Percentiles rank a stretch among this genome's conserved stretches.
Evolutionary conservation across 306 rosid species (phyloP).

Genomic region (Sphenostylis stenocarpa): DNA sequence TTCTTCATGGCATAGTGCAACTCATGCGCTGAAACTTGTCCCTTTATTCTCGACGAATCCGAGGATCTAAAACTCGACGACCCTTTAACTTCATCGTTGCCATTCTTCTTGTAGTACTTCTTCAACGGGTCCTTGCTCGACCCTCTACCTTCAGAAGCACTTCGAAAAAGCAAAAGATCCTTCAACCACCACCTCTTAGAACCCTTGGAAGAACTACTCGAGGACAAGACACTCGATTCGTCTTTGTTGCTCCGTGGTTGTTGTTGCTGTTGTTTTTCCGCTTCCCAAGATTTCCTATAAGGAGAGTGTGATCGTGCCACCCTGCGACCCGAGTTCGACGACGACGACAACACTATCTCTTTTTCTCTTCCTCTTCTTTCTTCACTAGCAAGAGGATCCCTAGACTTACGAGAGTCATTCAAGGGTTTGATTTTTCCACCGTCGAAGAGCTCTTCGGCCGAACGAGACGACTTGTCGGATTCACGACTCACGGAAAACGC

Average conservation of each 20-base stretch:
- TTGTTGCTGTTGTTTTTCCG: conserved; percentile 40
- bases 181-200: conserved; percentile 73
- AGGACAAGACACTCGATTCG: not conserved
- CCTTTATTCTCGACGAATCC: conserved; percentile 44
- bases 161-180: conserved; percentile 74
- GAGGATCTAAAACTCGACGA: conserved; percentile 54
- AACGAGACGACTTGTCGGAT: conserved; percentile 48
- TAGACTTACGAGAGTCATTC: not conserved
- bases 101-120: conserved; percentile 49
- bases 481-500: conserved; percentile 63
- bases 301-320: conserved; percentile 79
- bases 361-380: conserved; percentile 68
- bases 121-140: conserved; percentile 60
- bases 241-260: conserved; percentile 28
- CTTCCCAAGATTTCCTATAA: conserved; percentile 53
- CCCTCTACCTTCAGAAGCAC: conserved; percentile 90
- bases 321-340: conserved; percentile 58
- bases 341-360: conserved; percentile 41
- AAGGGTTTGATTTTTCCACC: conserved; percentile 71
- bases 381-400: not conserved
- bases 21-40: conserved; percentile 64
- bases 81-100: conserved; percentile 46
- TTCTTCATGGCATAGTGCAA: conserved; percentile 70
- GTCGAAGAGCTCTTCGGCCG: conserved; percentile 88
- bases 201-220: conserved; percentile 41